A percentile compares a stretch with the other conserved stretches of the same genome.
Evolutionary conservation across 1,139 yeast genomes (phyloP).

Genomic region (Suhomyces kunorum): DNA sequence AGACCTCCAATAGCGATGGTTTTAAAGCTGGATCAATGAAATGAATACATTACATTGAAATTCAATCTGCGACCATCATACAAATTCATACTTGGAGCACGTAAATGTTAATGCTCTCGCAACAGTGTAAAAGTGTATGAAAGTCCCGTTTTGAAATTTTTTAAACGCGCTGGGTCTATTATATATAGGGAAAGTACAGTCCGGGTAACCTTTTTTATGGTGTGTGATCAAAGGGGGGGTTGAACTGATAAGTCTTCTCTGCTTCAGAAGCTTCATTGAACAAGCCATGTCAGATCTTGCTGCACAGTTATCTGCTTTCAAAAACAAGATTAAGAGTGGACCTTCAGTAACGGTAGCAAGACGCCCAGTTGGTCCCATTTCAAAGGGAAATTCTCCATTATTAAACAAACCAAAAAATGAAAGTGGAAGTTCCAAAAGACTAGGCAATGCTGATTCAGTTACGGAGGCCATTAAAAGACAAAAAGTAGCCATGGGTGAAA

Average conservation of each 20-base stretch:
- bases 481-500: slow-evolving; percentile 29
- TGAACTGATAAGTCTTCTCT: not conserved
- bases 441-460: slow-evolving; percentile 26
- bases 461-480: slow-evolving; percentile 43
- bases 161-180: not conserved
- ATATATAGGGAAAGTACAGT: slow-evolving; percentile 1
- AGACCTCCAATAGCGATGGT: slow-evolving; percentile 39
- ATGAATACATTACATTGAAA: not conserved
- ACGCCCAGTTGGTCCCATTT: slow-evolving; percentile 21
- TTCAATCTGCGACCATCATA: slow-evolving; percentile 30
- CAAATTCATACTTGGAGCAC: slow-evolving; percentile 17
- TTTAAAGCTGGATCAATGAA: slow-evolving; percentile 44
- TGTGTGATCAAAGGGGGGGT: not conserved
- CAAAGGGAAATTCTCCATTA: slow-evolving; percentile 16
- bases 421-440: slow-evolving; percentile 19
- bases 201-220: slow-evolving; percentile 17
- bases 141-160: slow-evolving; percentile 6
- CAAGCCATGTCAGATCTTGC: slow-evolving; percentile 44
- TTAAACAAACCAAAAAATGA: slow-evolving; percentile 9
- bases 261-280: not conserved
- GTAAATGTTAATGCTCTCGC: not conserved
- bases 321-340: slow-evolving; percentile 49
- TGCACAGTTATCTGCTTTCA: slow-evolving; percentile 51
- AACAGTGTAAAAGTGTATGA: slow-evolving; percentile 6
- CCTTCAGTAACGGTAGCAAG: slow-evolving; percentile 44